Evolutionary conservation across 805 yeast species (phyloP), one percentile per base, ranked within the genome.

Genomic region (Kodamaea restingae): DNA sequence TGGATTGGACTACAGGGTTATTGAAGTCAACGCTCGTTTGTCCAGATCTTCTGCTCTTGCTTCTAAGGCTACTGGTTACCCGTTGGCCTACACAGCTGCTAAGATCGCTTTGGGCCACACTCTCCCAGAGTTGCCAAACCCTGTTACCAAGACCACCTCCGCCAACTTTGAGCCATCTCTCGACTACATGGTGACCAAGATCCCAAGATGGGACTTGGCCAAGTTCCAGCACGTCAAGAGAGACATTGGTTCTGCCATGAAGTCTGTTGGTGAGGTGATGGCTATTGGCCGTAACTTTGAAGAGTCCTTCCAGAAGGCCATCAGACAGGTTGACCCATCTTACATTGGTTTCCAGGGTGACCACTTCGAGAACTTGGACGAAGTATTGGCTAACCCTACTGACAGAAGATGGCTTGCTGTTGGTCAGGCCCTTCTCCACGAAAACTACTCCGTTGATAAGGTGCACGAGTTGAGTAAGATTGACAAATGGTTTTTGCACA

Each of bases 191-290:
- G 98, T 91, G 43, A 88, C 95, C 53, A 91, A 91, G 76, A 88
- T 91, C 58, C 98, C 98, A 53, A 81, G 97, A 70, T 91, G 98
- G 98, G 98, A 91, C 73, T 73, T 91, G 63, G 66, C 93, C 51
- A 91, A 91, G 75, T 93, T 91, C 73, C 95, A 85, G 62, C 95
- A 88, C 58, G 98, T 91, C 47, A 85, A 87, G 63, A 80, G 96
- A 64, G 88, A 84, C 46, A 84, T 91, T 58, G 96, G 96, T 35
- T 86, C 96, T 7, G 81, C 97, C 32, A 91, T 91, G 98, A 91
- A 91, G 67, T 90, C 97, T 43, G 98, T 91, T 40, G 98, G 98
- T 64, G 98, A 91, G 68, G 98, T 91, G 43, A 91, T 91, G 98
- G 95, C 96, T 33, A 93, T 91, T 58, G 98, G 98, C 58, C 83